Base-by-base conservation (phyloP, 441 rosid genomes). In the Gossypium trilobum region DNA sequence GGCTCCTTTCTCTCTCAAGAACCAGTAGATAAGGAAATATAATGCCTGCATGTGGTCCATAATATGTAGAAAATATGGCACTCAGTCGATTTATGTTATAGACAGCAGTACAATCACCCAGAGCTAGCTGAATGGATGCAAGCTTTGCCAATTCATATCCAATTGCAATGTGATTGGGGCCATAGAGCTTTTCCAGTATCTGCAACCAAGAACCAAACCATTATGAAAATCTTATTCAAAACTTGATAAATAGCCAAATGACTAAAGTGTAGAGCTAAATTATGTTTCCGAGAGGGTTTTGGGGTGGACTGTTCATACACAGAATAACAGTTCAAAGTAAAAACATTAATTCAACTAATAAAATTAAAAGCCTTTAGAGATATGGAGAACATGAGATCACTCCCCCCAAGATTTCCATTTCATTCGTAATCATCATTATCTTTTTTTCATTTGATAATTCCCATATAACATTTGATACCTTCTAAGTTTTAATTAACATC, bases 71-170 rank as follows among this genome's bases (percentile, higher is more conserved):
- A 79, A 91, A 88, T 79, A 89, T 85, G 5, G 17, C 31, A 58
- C 65, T 25, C 19, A 86, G 20, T 67, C 69, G 82, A 73, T 79
- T 82, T 75, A 82, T 82, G 70, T 71, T 80, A 62, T 86, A 82
- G 67, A 62, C 80, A 16, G 80, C 83, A 73, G 59, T 64, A 16
- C 23, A 51, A 76, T 91, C 89, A 44, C 75, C 85, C 78, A 77
- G 13, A 27, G 85, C 79, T 11, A 83, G 79, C 77, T 86, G 85
- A 78, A 93, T 85, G 57, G 91, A 89, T 46, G 88, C 77, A 70
- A 89, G 90, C 89, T 91, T 89, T 76, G 85, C 85, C 78, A 89
- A 80, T 80, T 93, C 98, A 67, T 88, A 78, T 81, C 88, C 98
- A 74, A 89, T 87, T 59, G 82, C 91, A 31, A 91, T 86, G 78